A percentile compares a stretch with the other conserved stretches of the same genome.
These are phyloP conservation scores for Neofusicoccum sp. DNA, from an alignment of 2,329 filamentous ascomycete genomes.

Conservation along the genomic window DNA sequence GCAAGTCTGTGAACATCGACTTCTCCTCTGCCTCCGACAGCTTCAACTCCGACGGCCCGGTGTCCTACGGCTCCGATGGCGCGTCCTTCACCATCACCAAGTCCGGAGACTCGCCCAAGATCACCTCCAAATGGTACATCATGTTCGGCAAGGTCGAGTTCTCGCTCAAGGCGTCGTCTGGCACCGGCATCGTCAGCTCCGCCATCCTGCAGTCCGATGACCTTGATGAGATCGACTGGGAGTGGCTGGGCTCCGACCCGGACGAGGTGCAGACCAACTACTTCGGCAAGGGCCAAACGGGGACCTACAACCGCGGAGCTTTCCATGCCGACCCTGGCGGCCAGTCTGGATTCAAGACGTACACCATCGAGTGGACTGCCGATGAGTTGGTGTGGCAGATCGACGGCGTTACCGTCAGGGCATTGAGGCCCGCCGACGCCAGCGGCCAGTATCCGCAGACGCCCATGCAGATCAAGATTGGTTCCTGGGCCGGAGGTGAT, in stretches of 20 bases:
- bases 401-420: slow-evolving; percentile 74
- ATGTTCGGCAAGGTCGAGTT: slow-evolving; percentile 96
- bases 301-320: slow-evolving; percentile 82
- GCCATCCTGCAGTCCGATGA: slow-evolving; percentile 88
- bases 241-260: slow-evolving; percentile 83
- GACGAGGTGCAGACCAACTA: slow-evolving; percentile 93
- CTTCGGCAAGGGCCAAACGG: slow-evolving; percentile 89
- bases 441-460: slow-evolving; percentile 87
- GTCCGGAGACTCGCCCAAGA: slow-evolving; percentile 81
- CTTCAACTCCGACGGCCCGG: slow-evolving; percentile 70
- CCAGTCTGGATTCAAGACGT: slow-evolving; percentile 78
- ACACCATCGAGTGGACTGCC: slow-evolving; percentile 88
- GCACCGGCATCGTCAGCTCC: slow-evolving; percentile 89
- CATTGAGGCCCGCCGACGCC: slow-evolving; percentile 70
- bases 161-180: slow-evolving; percentile 81
- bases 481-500: slow-evolving; percentile 91
- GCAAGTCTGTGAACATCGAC: slow-evolving; percentile 80
- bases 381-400: slow-evolving; percentile 86
- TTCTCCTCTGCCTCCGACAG: slow-evolving; percentile 78
- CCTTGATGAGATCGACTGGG: slow-evolving; percentile 95
- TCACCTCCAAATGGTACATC: slow-evolving; percentile 93
- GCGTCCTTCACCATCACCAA: slow-evolving; percentile 77
- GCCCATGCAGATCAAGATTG: slow-evolving; percentile 92
- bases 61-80: slow-evolving; percentile 76
- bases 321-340: slow-evolving; percentile 71